Evolutionary conservation across 345 rosid species (phyloP).

Genomic region (Acer negundo): DNA sequence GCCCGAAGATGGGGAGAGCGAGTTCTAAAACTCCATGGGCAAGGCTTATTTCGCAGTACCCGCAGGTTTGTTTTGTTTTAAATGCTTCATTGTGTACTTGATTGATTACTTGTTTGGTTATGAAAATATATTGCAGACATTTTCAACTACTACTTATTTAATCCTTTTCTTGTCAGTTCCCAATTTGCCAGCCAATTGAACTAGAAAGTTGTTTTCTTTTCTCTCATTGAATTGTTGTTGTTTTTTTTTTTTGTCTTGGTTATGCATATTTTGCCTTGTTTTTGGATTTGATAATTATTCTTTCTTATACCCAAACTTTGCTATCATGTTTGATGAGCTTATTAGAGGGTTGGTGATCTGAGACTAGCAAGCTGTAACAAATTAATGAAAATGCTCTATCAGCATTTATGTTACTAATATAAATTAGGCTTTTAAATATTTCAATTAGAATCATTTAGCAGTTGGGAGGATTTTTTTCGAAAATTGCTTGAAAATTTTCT

Average conservation of each 20-base stretch:
- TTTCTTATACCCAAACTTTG: too few relatives aligned
- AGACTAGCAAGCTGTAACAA: not conserved
- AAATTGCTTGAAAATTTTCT: slow-evolving; percentile 19
- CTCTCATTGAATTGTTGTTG: not conserved
- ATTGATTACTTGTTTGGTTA: not conserved
- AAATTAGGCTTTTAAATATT: not conserved
- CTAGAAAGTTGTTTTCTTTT: not conserved
- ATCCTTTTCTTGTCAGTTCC: not conserved
- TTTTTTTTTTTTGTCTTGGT: not conserved
- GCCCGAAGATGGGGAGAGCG: slow-evolving; percentile 33
- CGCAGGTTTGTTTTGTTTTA: slow-evolving; percentile 52
- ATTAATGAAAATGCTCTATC: not conserved
- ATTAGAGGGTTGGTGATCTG: not conserved
- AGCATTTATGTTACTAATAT: not conserved
- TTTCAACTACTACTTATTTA: not conserved
- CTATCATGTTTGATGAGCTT: too few relatives aligned
- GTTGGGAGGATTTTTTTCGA: not conserved
- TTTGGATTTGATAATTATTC: too few relatives aligned
- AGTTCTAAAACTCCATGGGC: slow-evolving; percentile 75
- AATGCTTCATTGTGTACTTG: not conserved
- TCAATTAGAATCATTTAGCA: not conserved
- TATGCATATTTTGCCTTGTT: too few relatives aligned
- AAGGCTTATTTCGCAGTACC: slow-evolving; percentile 82
- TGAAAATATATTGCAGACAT: not conserved
- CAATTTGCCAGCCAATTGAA: not conserved